These are phyloP conservation scores for Umbelopsis ramanniana DNA, from an alignment of 192 early-diverging fungal genomes.

Conservation along the genomic window DNA sequence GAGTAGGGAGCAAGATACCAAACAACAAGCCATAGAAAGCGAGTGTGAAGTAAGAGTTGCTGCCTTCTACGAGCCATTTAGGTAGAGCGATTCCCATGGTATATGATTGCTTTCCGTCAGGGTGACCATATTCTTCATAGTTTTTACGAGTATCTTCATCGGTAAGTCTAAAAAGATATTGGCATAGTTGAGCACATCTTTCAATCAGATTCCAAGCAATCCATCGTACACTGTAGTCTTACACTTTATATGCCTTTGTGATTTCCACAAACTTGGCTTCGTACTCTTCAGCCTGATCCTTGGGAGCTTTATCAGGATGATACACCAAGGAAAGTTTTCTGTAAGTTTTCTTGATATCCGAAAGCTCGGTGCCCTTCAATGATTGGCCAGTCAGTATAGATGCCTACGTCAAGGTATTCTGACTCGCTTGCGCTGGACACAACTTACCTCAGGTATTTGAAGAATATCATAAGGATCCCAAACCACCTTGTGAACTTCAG, in stretches of 20 bases:
- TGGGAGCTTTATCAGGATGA: slow-evolving; percentile 80
- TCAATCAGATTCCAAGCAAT: too few relatives aligned
- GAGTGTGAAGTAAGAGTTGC: slow-evolving; percentile 84
- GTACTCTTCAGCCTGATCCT: slow-evolving; percentile 70
- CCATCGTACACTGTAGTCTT: slow-evolving; percentile 27
- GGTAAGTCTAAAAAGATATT: slow-evolving; percentile 65
- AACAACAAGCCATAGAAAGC: slow-evolving; percentile 85
- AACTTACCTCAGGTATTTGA: slow-evolving; percentile 69
- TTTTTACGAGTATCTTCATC: slow-evolving; percentile 88
- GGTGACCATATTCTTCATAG: slow-evolving; percentile 96
- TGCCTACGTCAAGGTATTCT: neutral
- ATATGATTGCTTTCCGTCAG: slow-evolving; percentile 93
- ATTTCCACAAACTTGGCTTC: slow-evolving; percentile 83
- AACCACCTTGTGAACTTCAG: slow-evolving; percentile 56
- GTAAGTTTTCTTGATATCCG: slow-evolving; percentile 72
- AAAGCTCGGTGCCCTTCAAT: slow-evolving; percentile 46
- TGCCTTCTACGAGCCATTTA: slow-evolving; percentile 83
- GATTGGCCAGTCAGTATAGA: neutral
- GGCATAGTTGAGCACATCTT: neutral
- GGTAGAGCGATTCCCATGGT: slow-evolving; percentile 95
- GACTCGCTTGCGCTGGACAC: neutral
- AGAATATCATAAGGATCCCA: slow-evolving; percentile 98
- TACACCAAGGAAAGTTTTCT: slow-evolving; percentile 69
- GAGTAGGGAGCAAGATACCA: slow-evolving; percentile 86
- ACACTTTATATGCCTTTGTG: slow-evolving; percentile 92